phyloP scores from a whole-genome alignment of 2,329 filamentous ascomycete genomes.

The Claviceps sorghi region DNA sequence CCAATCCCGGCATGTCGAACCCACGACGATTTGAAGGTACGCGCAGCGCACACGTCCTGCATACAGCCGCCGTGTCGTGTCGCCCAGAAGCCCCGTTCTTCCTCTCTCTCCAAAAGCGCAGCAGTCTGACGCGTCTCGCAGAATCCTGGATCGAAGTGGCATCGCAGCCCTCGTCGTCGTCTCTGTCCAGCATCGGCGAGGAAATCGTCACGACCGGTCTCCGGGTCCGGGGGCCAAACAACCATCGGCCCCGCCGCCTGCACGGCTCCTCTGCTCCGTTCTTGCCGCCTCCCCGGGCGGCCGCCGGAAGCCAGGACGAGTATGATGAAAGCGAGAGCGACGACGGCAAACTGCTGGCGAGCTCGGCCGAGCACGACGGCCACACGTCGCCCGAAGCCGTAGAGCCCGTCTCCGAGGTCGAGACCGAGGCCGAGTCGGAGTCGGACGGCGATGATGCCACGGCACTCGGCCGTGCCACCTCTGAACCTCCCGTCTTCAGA shows the following conservation, averaged over 20 bases:
- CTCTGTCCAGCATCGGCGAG: slow-evolving; percentile 69
- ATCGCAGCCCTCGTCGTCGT: slow-evolving; percentile 87
- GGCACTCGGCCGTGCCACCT: slow-evolving; percentile 51
- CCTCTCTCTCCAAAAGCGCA: too few species aligned
- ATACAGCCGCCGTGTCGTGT: background rate
- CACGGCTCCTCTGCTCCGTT: too few species aligned
- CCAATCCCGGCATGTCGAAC: slow-evolving; percentile 17
- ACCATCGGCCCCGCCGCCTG: slow-evolving; percentile 35
- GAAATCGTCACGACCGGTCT: slow-evolving; percentile 87
- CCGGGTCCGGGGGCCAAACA: slow-evolving; percentile 49
- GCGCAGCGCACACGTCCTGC: slow-evolving; percentile 6
- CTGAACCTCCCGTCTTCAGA: slow-evolving; percentile 48
- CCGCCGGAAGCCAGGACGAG: slow-evolving; percentile 74
- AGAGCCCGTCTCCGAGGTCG: slow-evolving; percentile 32
- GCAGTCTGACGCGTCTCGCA: slow-evolving; percentile 22
- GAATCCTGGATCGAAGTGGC: slow-evolving; percentile 96
- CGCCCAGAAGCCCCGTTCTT: background rate
- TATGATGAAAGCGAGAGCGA: slow-evolving; percentile 89
- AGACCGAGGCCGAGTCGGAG: slow-evolving; percentile 32
- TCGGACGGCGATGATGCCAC: slow-evolving; percentile 63
- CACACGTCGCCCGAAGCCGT: slow-evolving; percentile 22
- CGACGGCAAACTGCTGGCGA: slow-evolving; percentile 53
- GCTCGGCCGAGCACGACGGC: slow-evolving; percentile 39
- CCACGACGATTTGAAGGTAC: slow-evolving; percentile 24
- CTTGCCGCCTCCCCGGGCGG: slow-evolving; percentile 12